A percentile compares a stretch with the other conserved stretches of the same genome.
These are phyloP conservation scores for Apiospora aurea DNA, from an alignment of 2,329 filamentous ascomycete species.

Conservation along the genomic window DNA sequence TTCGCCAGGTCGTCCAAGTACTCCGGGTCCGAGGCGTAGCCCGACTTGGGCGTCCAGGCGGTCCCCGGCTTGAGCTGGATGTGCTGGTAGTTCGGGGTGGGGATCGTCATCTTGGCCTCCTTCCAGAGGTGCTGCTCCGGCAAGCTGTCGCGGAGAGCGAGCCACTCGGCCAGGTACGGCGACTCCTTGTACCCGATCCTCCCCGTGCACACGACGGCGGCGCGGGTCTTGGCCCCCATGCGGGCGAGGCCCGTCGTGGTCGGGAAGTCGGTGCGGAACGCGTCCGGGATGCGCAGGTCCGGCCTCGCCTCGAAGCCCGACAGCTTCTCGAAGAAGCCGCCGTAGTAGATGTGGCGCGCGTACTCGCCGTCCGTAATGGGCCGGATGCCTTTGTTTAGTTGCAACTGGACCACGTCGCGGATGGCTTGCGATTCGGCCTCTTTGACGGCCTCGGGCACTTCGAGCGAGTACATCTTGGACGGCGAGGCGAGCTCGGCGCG, in stretches of 20 bases:
- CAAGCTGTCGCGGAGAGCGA: constrained; percentile 49
- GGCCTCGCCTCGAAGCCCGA: constrained; percentile 56
- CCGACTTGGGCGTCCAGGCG: constrained; percentile 54
- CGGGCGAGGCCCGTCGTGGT: constrained; percentile 46
- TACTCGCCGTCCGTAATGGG: constrained; percentile 76
- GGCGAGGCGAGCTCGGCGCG: constrained; percentile 59
- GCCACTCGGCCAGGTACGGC: constrained; percentile 43
- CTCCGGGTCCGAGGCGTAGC: constrained; percentile 57
- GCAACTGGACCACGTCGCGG: constrained; percentile 68
- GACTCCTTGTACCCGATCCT: constrained; percentile 52
- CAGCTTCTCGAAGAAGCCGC: constrained; percentile 57
- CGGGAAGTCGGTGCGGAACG: constrained; percentile 61
- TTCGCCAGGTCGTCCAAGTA: constrained; percentile 62
- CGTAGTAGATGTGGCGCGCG: constrained; percentile 57
- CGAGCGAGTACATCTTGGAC: constrained; percentile 41
- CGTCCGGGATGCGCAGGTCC: constrained; percentile 68
- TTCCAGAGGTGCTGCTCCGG: constrained; percentile 62
- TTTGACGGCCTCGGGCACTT: constrained; percentile 46
- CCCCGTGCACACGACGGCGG: constrained; percentile 45
- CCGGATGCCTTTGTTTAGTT: constrained; percentile 68
- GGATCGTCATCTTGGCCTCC: constrained; percentile 69
- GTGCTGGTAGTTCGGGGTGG: constrained; percentile 70
- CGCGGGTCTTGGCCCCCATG: constrained; percentile 43
- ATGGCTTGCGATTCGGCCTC: constrained; percentile 68
- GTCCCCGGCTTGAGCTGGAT: constrained; percentile 62